A percentile compares a stretch with the other conserved stretches of the same genome.
Evolutionary conservation across 257 asterid species (phyloP).

Genomic region (Craterostigma plantagineum): DNA sequence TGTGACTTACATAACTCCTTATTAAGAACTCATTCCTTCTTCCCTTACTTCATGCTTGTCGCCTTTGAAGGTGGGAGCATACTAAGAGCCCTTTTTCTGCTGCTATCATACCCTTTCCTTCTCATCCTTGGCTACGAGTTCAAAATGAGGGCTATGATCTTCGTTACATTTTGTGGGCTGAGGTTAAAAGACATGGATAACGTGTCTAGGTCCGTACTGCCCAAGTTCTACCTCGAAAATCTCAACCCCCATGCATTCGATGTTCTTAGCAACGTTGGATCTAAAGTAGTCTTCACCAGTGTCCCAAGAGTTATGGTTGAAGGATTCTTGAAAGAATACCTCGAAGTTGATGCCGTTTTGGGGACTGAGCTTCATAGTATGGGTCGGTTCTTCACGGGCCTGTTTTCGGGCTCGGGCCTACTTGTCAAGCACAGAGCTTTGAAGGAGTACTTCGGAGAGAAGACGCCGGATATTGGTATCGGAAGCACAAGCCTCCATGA

Average conservation of each 20-base stretch:
- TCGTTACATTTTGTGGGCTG: conserved; percentile 72
- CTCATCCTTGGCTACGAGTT: conserved; percentile 20
- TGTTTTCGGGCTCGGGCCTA: conserved; percentile 29
- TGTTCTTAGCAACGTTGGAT: conserved; percentile 31
- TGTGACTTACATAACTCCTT: conserved; percentile 45
- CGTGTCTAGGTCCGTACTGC: conserved; percentile 61
- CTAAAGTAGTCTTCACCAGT: conserved; percentile 26
- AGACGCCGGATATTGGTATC: conserved; percentile 47
- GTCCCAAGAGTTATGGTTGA: conserved; percentile 83
- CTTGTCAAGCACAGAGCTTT: conserved; percentile 48
- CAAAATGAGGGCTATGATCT: conserved; percentile 48
- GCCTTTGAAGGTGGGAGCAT: conserved; percentile 89
- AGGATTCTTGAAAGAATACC: conserved; percentile 53
- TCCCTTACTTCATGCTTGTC: conserved; percentile 87
- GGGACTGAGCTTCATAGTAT: conserved; percentile 54
- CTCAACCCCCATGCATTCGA: conserved; percentile 30
- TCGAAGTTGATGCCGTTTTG: conserved; percentile 32
- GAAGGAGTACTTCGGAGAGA: conserved; percentile 38
- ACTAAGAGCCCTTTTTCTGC: conserved; percentile 45
- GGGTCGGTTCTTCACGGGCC: conserved; percentile 52
- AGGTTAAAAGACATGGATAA: conserved; percentile 28
- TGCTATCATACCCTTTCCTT: conserved; percentile 38
- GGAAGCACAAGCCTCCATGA: conserved; percentile 39
- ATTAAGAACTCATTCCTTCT: conserved; percentile 38
- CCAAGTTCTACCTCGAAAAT: conserved; percentile 66